phyloP scores from a whole-genome alignment of 306 rosid species.

The Malus sylvestris region DNA sequence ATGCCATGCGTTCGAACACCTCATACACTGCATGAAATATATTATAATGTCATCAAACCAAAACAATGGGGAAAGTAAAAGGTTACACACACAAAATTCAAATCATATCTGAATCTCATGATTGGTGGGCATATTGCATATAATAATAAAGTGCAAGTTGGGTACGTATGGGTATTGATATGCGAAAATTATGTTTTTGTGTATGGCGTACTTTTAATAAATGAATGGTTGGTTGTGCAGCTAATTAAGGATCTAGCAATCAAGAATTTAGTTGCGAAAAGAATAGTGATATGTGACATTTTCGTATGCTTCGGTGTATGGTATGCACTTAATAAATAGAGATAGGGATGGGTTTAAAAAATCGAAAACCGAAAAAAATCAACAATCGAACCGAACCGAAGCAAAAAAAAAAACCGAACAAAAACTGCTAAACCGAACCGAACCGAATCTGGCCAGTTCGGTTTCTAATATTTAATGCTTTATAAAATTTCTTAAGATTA shows the following conservation, averaged over 20 bases:
- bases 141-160: neutral
- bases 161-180: neutral
- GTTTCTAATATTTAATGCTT: no score
- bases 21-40: slow-evolving; percentile 32
- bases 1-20: slow-evolving; percentile 52
- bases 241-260: neutral
- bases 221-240: neutral
- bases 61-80: neutral
- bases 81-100: neutral
- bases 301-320: neutral
- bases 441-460: no score
- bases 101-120: neutral
- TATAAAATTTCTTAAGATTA: no score
- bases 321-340: neutral
- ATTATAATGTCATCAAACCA: neutral
- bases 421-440: no score
- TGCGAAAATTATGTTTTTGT: neutral
- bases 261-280: neutral
- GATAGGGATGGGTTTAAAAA: no score
- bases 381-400: no score
- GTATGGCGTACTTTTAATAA: neutral
- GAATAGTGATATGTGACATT: neutral
- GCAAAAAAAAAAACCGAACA: no score
- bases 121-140: neutral
- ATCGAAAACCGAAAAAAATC: no score